Evolutionary conservation across 192 early-diverging fungal genomes (phyloP).

Genomic region (Martensiomyces pterosporus): DNA sequence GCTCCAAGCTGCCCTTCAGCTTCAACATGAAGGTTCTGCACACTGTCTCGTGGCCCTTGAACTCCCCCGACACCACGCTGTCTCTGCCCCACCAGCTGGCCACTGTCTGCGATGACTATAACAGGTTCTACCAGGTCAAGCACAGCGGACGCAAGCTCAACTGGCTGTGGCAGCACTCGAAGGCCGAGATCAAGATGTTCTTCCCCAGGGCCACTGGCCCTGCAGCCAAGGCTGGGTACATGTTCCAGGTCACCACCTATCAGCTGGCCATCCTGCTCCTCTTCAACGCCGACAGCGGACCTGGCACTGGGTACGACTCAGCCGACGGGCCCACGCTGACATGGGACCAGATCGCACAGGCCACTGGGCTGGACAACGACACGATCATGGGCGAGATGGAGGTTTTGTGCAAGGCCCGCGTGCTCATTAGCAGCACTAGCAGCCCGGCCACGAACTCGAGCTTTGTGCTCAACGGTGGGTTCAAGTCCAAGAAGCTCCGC

Average conservation of each 20-base stretch:
- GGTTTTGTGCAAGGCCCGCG: conserved; percentile 79
- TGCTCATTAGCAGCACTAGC: conserved; percentile 48
- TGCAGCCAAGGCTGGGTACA: conserved; percentile 60
- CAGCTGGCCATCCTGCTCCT: conserved; percentile 93
- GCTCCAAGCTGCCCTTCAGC: conserved; percentile 52
- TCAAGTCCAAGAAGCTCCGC: conserved; percentile 83
- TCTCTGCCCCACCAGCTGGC: conserved; percentile 87
- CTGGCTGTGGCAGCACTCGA: conserved; percentile 90
- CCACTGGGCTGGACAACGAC: conserved; percentile 69
- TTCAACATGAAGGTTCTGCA: conserved; percentile 85
- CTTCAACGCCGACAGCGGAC: conserved; percentile 66
- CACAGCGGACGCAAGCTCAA: conserved; percentile 87
- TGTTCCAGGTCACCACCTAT: conserved; percentile 69
- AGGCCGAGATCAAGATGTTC: conserved; percentile 90
- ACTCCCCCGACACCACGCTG: conserved; percentile 70
- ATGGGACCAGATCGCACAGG: conserved; percentile 67
- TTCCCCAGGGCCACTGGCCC: conserved; percentile 73
- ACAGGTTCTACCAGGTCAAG: conserved; percentile 82
- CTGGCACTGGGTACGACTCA: conserved; percentile 57
- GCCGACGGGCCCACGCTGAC: conserved; percentile 47
- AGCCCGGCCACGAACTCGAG: conserved; percentile 20
- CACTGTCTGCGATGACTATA: conserved; percentile 80
- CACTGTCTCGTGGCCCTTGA: conserved; percentile 87
- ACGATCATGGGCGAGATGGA: conserved; percentile 64
- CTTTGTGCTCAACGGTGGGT: conserved; percentile 78